Percentiles rank a stretch among this genome's conserved stretches.
These are phyloP conservation scores for Phytopythium oedochilum DNA, from an alignment of 352 stramenopile species.

Conservation along the genomic window DNA sequence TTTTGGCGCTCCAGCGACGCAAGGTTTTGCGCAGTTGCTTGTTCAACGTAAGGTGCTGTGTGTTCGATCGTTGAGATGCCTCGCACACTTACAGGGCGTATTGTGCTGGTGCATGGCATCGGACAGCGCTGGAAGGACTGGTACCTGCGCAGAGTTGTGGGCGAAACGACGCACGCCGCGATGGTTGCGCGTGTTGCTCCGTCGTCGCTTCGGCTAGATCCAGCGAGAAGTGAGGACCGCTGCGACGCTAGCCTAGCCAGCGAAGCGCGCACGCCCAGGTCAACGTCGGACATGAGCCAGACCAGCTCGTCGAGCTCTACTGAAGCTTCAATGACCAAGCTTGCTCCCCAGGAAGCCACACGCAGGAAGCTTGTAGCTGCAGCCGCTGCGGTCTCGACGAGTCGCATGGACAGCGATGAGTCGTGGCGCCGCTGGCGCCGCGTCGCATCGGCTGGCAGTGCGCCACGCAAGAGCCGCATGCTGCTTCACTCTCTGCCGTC, in stretches of 20 bases:
- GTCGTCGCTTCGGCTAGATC: neutral
- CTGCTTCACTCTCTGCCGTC: neutral
- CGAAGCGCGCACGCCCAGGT: neutral
- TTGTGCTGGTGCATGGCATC: no score
- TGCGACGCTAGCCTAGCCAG: neutral
- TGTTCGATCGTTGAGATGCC: neutral
- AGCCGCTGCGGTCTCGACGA: neutral
- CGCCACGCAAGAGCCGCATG: neutral
- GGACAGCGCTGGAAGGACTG: constrained; percentile 45
- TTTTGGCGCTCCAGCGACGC: neutral
- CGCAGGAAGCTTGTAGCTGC: neutral
- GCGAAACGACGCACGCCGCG: constrained; percentile 55
- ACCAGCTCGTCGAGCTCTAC: neutral
- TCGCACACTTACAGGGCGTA: no score
- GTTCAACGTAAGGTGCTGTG: constrained; percentile 13
- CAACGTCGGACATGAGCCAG: neutral
- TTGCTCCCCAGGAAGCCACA: neutral
- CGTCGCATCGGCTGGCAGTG: constrained; percentile 1
- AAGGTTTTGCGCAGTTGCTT: constrained; percentile 3
- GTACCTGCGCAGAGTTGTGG: constrained; percentile 39
- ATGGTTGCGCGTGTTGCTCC: constrained; percentile 38
- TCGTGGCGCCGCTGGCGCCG: constrained; percentile 32
- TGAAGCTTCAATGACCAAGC: neutral
- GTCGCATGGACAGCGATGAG: neutral
- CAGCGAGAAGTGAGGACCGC: neutral